Base-by-base conservation (phyloP, 495 filamentous ascomycete genomes). In the Penicillium antarcticum region DNA sequence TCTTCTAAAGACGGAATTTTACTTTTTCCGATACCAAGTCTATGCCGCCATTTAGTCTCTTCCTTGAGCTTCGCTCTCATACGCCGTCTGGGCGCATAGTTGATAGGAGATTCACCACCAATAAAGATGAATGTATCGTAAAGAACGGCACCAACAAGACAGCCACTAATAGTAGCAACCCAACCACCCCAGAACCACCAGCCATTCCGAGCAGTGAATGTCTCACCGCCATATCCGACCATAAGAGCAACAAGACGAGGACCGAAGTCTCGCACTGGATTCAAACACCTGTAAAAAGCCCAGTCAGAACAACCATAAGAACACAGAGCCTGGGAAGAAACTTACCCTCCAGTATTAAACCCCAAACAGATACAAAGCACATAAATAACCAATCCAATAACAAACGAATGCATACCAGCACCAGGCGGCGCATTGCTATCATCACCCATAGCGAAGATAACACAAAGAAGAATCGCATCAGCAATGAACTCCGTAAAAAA, bases 401-500 rank as follows among this genome's bases (percentile, higher is more conserved):
- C 46, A 33, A 63, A 63, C 1, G 61, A 50, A 23, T 61, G 57
- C 61, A 63, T 63, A 42, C 57, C 61, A 3, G 61, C 61, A 17
- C 61, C 61, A 3, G 61, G 61, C 0, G 57, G 57, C 0, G 57
- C 51, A 45, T 63, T 63, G 0, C 47, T 48, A 29, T 63, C 61
- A 53, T 61, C 61, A 35, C 61, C 61, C 18, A 63, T 42, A 3
- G 61, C 61, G 13, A 63, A 51, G 19, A 63, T 53, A 5, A 48
- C 54, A 45, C 57, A 53, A 6, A 63, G 31, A 2, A 63, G 19
- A 11, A 63, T 57, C 10, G 57, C 57, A 45, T 53, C 52, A 16
- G 39, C 61, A 1, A 63, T 18, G 34, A 61, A 61, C 38, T 63
- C 61, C 2, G 57, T 63, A n/a, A 63, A 63, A 16, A 63, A 83